Evolutionary conservation across 768 basidiomycete species (phyloP).

Genomic region (Rhizopogon sp.): DNA sequence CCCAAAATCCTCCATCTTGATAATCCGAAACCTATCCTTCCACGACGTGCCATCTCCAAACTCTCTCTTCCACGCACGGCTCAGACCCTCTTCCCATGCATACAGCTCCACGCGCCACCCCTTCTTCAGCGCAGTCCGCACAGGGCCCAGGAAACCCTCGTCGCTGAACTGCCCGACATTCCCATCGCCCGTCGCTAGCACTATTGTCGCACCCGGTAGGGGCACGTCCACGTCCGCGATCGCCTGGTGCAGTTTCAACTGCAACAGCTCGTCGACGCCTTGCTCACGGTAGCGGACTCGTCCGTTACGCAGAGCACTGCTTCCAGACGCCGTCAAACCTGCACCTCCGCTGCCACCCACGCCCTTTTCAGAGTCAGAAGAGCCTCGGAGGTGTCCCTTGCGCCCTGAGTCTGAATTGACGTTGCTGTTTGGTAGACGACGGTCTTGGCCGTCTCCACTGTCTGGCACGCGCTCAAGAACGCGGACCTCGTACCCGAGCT

Average conservation of each 20-base stretch:
- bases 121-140: conserved; percentile 76
- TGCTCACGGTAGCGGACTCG: conserved; percentile 78
- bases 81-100: conserved; percentile 84
- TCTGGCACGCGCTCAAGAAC: conserved; percentile 71
- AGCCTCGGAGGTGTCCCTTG: conserved; percentile 12
- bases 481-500: conserved; percentile 70
- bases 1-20: conserved; percentile 67
- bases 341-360: conserved; percentile 18
- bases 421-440: conserved; percentile 18
- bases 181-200: conserved; percentile 92
- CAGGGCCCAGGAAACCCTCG: conserved; percentile 88
- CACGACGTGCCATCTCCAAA: conserved; percentile 52
- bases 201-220: conserved; percentile 67
- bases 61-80: conserved; percentile 70
- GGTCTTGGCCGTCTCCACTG: conserved; percentile 56
- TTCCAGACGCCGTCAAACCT: conserved; percentile 8
- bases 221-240: conserved; percentile 67
- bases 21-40: conserved; percentile 44
- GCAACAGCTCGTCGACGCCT: conserved; percentile 92
- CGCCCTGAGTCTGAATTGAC: conserved; percentile 12
- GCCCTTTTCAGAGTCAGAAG: conserved; percentile 18
- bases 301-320: conserved; percentile 11
- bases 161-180: conserved; percentile 90
- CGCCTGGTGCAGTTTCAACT: conserved; percentile 87
- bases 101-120: conserved; percentile 97